phyloP scores from a whole-genome alignment of 208 protist genomes.

The Entamoeba nuttalli region DNA sequence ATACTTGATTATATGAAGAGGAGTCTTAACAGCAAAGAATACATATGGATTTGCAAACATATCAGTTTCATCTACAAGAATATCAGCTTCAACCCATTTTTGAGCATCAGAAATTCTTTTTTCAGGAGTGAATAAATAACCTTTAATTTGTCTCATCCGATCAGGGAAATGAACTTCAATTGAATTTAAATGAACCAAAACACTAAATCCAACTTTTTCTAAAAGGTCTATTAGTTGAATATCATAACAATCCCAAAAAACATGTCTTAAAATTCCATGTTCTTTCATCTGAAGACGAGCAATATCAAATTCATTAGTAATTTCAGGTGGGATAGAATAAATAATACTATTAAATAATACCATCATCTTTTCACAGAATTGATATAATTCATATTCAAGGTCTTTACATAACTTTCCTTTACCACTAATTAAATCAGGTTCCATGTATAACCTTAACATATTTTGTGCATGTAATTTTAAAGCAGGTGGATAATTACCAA shows the following conservation, averaged over 20 bases:
- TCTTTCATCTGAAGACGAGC: background rate
- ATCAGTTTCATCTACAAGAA: background rate
- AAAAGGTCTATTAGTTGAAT: background rate
- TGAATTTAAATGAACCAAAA: background rate
- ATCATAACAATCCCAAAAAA: background rate
- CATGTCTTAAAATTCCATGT: background rate
- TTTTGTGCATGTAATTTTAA: background rate
- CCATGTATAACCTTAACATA: background rate
- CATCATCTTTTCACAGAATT: background rate
- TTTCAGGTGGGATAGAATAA: background rate
- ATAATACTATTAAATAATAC: background rate
- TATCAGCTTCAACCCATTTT: background rate
- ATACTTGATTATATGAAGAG: background rate
- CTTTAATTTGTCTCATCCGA: background rate
- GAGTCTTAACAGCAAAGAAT: background rate
- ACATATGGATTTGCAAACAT: background rate
- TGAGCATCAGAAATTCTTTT: background rate
- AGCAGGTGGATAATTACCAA: background rate
- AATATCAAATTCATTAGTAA: background rate
- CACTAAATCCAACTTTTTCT: background rate
- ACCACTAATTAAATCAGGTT: background rate
- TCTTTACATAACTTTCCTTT: background rate
- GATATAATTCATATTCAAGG: background rate
- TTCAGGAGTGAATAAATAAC: background rate
- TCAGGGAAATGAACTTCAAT: background rate